Conservation (phyloP, 176 grass and related monocot genomes). For the Canna indica region DNA sequence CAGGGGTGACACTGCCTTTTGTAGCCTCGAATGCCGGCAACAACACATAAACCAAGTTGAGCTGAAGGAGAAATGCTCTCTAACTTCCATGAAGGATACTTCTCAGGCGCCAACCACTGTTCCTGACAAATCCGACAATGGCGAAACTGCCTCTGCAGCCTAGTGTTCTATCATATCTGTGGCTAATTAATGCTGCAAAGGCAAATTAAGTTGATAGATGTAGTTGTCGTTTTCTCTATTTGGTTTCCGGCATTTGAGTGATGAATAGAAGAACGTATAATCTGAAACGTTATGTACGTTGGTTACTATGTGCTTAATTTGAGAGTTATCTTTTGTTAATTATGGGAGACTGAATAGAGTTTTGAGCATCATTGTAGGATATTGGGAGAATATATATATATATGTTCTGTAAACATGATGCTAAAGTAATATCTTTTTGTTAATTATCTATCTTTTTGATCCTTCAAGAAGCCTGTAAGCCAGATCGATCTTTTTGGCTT, state of each 20-base stretch:
- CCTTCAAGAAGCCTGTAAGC: not conserved
- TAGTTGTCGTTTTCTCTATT: not conserved
- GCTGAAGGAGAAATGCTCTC: constrained; percentile 43
- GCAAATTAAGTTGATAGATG: not conserved
- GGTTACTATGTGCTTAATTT: no score
- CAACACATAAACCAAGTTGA: constrained; percentile 51
- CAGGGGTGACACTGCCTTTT: constrained; percentile 64
- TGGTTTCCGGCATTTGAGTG: no score
- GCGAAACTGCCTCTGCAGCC: constrained; percentile 34
- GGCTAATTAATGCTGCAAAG: not conserved
- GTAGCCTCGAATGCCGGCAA: constrained; percentile 63
- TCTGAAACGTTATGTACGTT: no score
- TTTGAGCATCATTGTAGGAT: no score
- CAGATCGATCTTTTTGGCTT: not conserved
- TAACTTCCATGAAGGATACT: constrained; percentile 32
- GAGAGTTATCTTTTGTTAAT: not conserved
- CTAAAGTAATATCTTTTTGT: not conserved
- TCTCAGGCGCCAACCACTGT: constrained; percentile 1
- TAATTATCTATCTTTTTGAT: constrained; percentile 2
- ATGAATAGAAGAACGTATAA: no score
- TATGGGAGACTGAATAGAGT: not conserved
- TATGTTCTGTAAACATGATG: constrained; percentile 9
- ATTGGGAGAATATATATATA: not conserved
- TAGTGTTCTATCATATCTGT: constrained; percentile 1
- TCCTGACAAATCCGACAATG: constrained; percentile 25